Evolutionary conservation across 352 stramenopile genomes (phyloP), one percentile per base, ranked within the genome.

Genomic region (Globisporangium uncinulatum): DNA sequence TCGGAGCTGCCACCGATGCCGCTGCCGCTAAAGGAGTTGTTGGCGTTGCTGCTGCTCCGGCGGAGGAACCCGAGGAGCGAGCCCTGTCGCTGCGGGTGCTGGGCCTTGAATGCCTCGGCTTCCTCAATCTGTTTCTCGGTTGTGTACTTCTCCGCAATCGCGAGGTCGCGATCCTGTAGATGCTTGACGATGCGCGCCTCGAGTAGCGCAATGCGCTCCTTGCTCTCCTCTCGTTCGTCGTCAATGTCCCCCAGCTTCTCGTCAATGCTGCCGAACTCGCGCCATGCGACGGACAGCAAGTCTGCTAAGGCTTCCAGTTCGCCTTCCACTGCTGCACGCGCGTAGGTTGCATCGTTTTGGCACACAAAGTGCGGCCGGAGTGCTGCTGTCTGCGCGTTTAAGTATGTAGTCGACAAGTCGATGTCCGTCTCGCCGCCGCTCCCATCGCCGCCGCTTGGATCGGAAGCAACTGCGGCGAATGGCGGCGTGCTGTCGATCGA

Each of bases 141-240:
- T 8, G 77, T 87, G 57, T 87, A 90, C 29, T 74, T 83, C 49
- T 90, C 76, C 6, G 76, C 76, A 31, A 90, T 90, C 31, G 76
- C 77, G 39, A 87, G 56, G 52, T 88, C 80, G 21, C 80, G 76
- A 51, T 90, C 77, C 50, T 88, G 76, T 31, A 90, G 45, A n/a
- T 85, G 72, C 56, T 90, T 88, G 51, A 80, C 76, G 47, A 90
- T 87, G 13, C 78, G 72, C n/a, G 78, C 69, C 53, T 90, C 80
- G 10, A 88, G 66, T 20, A 90, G 66, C 13, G 70, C 65, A 51
- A 90, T 86, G 15, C 67, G 64, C 54, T 86, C 67, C 32, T 50
- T 63, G 55, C 68, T 86, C 24, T 66, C 62, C 13, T 77, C 67
- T 2, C 64, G 60, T 46, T 90, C 73, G 17, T 74, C 65, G 15